phyloP scores from a whole-genome alignment of 768 basidiomycete species.

The Boletellus emodensis region DNA sequence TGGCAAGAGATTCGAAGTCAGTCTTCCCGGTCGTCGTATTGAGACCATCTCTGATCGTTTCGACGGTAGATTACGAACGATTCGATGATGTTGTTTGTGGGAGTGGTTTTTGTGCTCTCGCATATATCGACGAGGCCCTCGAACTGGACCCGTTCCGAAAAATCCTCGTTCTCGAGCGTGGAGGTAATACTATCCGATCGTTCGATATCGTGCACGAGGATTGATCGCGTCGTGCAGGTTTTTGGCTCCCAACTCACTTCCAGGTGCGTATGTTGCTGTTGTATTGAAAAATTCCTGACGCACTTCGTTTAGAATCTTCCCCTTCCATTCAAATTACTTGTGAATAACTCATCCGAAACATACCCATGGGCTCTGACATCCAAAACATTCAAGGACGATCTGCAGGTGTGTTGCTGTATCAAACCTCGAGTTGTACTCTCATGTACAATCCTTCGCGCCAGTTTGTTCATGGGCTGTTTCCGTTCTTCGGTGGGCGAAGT shows the following conservation, averaged over 20 bases:
- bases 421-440: background rate
- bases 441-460: background rate
- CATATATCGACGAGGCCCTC: conserved; percentile 15
- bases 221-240: background rate
- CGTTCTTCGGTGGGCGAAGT: conserved; percentile 18
- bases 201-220: background rate
- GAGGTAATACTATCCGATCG: background rate
- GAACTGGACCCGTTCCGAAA: conserved; percentile 8
- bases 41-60: background rate
- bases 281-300: background rate
- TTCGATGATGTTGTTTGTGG: conserved; percentile 12
- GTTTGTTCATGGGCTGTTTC: conserved; percentile 12
- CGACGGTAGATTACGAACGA: background rate
- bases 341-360: background rate
- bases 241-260: conserved; percentile 10
- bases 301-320: conserved; percentile 1
- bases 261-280: background rate
- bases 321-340: conserved; percentile 4
- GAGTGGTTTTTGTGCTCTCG: conserved; percentile 15
- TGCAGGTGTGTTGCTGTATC: background rate
- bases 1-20: conserved; percentile 5
- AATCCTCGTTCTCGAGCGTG: conserved; percentile 18
- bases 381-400: background rate
- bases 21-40: background rate
- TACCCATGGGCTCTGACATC: conserved; percentile 4